Evolutionary conservation across 768 basidiomycete genomes (phyloP).

Genomic region (Clitopilus passeckerianus): DNA sequence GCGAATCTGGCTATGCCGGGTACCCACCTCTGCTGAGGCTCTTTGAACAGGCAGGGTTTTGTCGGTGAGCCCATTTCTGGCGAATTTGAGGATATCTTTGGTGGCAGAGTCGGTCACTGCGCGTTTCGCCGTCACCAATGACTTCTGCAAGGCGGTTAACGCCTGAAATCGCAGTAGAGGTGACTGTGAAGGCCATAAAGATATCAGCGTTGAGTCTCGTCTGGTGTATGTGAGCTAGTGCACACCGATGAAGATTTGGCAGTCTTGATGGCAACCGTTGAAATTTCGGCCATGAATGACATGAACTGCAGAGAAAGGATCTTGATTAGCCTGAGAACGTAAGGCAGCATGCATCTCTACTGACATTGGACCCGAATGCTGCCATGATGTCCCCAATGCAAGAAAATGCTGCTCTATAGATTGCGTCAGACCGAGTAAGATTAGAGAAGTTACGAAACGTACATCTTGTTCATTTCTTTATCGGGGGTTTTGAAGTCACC

Average conservation of each 20-base stretch:
- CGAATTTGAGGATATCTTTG: slow-evolving; percentile 84
- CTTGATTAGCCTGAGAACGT: neutral
- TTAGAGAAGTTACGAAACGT: slow-evolving; percentile 18
- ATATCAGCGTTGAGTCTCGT: no score
- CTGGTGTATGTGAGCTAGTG: neutral
- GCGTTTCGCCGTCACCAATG: slow-evolving; percentile 74
- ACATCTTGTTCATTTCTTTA: slow-evolving; percentile 66
- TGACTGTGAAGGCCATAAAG: slow-evolving; percentile 37
- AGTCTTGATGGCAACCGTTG: slow-evolving; percentile 58
- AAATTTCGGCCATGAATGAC: slow-evolving; percentile 91
- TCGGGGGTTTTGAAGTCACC: slow-evolving; percentile 65
- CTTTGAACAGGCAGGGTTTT: slow-evolving; percentile 85
- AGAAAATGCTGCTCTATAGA: slow-evolving; percentile 71
- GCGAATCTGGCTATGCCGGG: neutral
- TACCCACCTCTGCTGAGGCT: slow-evolving; percentile 67
- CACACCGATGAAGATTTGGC: slow-evolving; percentile 71
- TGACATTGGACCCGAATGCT: slow-evolving; percentile 76
- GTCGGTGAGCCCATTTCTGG: slow-evolving; percentile 70
- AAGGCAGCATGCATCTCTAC: slow-evolving; percentile 13
- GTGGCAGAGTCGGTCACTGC: slow-evolving; percentile 74
- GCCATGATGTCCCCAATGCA: slow-evolving; percentile 89
- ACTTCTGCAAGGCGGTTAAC: slow-evolving; percentile 70
- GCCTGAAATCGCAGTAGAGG: slow-evolving; percentile 82
- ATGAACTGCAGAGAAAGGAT: slow-evolving; percentile 57
- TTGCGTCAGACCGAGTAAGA: slow-evolving; percentile 2